A percentile compares a stretch with the other conserved stretches of the same genome.
phyloP scores from a whole-genome alignment of 306 rosid species.

The Casuarina glauca region DNA sequence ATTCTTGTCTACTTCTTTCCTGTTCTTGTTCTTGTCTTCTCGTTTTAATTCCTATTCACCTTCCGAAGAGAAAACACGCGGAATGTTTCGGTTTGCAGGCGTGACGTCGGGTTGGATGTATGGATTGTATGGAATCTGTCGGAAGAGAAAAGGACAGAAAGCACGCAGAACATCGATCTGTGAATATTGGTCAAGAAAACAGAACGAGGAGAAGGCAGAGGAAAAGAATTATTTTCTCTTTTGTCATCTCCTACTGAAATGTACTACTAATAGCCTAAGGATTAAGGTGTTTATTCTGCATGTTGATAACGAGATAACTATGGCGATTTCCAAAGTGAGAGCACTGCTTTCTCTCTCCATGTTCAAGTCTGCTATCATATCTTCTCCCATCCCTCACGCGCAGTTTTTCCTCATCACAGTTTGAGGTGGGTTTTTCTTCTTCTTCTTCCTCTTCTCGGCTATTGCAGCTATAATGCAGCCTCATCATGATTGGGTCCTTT shows the following conservation, averaged over 20 bases:
- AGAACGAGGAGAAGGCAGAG: too few species aligned
- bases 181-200: not conserved
- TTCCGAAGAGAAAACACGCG: too few species aligned
- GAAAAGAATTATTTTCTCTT: not conserved
- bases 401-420: constrained; percentile 53
- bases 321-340: constrained; percentile 58
- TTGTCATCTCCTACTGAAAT: not conserved
- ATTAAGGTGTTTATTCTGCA: not conserved
- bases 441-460: not conserved
- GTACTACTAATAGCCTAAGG: not conserved
- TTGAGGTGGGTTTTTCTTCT: constrained; percentile 35
- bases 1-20: too few species aligned
- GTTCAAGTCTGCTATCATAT: constrained; percentile 20
- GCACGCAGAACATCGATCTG: too few species aligned
- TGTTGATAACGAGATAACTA: constrained; percentile 16
- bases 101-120: too few species aligned
- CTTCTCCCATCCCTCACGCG: constrained; percentile 24
- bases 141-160: too few species aligned
- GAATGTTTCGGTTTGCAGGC: too few species aligned
- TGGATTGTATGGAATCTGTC: not conserved
- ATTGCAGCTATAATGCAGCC: not conserved
- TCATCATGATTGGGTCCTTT: constrained; percentile 1
- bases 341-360: constrained; percentile 42
- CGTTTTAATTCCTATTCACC: too few species aligned
- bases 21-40: too few species aligned